A percentile compares a stretch with the other conserved stretches of the same genome.
phyloP scores from a whole-genome alignment of 352 stramenopile genomes.

The Globisporangium barbulae region DNA sequence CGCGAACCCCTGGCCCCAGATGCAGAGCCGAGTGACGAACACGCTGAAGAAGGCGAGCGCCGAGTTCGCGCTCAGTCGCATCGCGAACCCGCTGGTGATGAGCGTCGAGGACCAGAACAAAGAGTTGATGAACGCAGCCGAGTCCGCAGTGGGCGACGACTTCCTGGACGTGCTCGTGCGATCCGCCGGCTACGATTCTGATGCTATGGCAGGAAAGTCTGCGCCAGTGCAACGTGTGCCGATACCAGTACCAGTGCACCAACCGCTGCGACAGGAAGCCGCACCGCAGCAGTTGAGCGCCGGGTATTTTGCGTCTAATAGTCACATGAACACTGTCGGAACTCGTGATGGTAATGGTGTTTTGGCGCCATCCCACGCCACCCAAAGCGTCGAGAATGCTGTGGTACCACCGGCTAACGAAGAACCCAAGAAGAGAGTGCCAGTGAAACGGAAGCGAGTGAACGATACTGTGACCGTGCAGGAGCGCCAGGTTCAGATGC shows the following conservation, averaged over 20 bases:
- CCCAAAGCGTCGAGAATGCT: neutral
- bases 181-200: neutral
- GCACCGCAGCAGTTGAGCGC: neutral
- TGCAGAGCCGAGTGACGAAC: neutral
- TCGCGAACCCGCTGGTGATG: neutral
- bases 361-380: too few species aligned
- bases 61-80: neutral
- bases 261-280: neutral
- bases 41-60: neutral
- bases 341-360: neutral
- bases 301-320: neutral
- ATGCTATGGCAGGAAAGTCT: neutral
- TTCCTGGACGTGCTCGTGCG: conserved; percentile 4
- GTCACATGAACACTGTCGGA: neutral
- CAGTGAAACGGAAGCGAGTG: conserved; percentile 8
- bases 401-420: neutral
- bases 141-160: neutral
- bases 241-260: neutral
- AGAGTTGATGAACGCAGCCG: conserved; percentile 1
- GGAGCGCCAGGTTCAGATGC: neutral
- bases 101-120: conserved; percentile 10
- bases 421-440: neutral
- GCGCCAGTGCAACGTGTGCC: too few species aligned
- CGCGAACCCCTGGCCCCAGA: neutral
- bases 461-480: neutral